Base-by-base conservation (phyloP, 2,329 filamentous ascomycete genomes). In the Leptographium wingfieldii region DNA sequence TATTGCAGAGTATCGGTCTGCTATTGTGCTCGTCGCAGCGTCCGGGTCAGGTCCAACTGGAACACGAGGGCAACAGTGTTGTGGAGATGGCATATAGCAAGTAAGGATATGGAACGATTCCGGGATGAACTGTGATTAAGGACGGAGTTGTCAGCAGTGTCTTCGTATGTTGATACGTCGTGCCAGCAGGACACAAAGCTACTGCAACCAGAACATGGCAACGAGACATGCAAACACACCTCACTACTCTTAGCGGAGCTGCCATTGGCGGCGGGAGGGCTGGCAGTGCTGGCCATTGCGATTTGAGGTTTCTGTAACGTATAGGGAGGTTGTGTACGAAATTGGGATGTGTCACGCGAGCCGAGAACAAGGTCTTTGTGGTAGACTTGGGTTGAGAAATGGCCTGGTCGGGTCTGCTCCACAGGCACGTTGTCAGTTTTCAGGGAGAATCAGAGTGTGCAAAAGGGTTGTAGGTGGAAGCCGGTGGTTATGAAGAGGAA, bases 241-340 rank as follows among this genome's bases (percentile, higher is more conserved):
- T 58, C 43, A 58, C 56, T 52, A 22, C n/a, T 51, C 43, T 57
- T 57, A 38, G 29, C 14, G 16, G 25, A 25, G 35, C 27, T 35
- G 56, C 43, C 43, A 27, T 57, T 57, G 29, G 56, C 19, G 56
- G 19, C 27, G 11, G 40, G 46, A 57, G 56, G 31, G 43, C 43
- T 57, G 49, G 49, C 49, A 33, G 29, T 40, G 48, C 46, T 35
- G 56, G 56, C 56, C 56, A 58, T 58, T 51, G 48, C 43, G 33
- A 19, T 43, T 19, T 5, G 31, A 9, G 6, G 31, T 27, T 14
- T 12, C 6, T 11, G n/a, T 25, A n/a, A 43, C 14, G 54, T 40
- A 25, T 35, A 29, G 14, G 29, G 12, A 25, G 11, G 10, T 16
- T n/a, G 52, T 54, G 52, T 22, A 25, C 9, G 52, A 9, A 16